Evolutionary conservation across 768 basidiomycete species (phyloP), one percentile per base, ranked within the genome.

Genomic region (Mycena belliarum): DNA sequence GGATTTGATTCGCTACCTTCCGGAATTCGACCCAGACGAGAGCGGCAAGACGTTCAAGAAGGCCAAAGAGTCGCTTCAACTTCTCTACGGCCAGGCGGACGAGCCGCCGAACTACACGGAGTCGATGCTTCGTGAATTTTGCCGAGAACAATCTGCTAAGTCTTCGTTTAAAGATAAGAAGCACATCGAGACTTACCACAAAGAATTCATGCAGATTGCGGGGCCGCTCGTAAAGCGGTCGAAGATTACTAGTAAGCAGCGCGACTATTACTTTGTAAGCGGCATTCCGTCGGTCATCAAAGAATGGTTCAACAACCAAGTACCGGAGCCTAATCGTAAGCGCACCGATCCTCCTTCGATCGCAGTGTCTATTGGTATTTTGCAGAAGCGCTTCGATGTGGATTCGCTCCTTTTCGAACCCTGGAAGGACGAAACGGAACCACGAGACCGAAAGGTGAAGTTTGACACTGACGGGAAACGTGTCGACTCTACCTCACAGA

Each of bases 231-330:
- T 51, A 6, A 60, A 60, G 49, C 37, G 43, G 16, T 1, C 7
- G 5, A 18, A 26, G 7, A 32, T 60, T 14, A 41, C 48, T 0
- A 20, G 20, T 7, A n/a, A 40, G 4, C 20, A 37, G 6, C 41
- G 46, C 24, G 38, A 46, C 32, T 51, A 18, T 15, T 59, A 63
- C 23, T 59, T 63, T 38, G 20, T 63, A 16, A 9, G 37, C 0
- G 49, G 57, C 0, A 20, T 63, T 8, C 57, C 61, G 1, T 12
- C 1, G 3, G 12, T 10, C 6, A 47, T 63, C 32, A 59, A 59
- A 6, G 61, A 59, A 1, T 59, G 61, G 61, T 59, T 63, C 38
- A 6, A 24, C 1, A 53, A 5, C 9, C 52, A 59, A 23, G 46
- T 59, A 2, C 57, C 43, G 0, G 35, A 16, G 20, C 7, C 11